Evolutionary conservation across 805 yeast genomes (phyloP).

Genomic region (Kluyveromyces aestuarii): DNA sequence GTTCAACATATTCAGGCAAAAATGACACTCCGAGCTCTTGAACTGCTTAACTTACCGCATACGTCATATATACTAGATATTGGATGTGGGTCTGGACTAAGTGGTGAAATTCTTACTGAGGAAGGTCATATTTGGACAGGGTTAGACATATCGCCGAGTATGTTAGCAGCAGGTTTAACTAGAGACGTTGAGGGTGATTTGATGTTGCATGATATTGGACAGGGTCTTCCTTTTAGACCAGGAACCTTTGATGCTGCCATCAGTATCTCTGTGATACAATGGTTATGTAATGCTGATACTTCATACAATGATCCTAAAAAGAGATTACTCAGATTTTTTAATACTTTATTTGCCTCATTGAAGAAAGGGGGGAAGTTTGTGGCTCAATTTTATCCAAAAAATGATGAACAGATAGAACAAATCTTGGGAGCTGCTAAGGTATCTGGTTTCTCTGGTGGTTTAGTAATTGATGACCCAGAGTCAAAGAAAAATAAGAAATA

Average conservation of each 20-base stretch:
- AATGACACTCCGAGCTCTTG: slow-evolving; percentile 92
- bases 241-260: slow-evolving; percentile 97
- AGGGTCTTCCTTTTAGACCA: slow-evolving; percentile 89
- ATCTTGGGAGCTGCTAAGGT: slow-evolving; percentile 81
- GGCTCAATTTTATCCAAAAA: slow-evolving; percentile 92
- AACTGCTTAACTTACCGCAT: slow-evolving; percentile 63
- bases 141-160: slow-evolving; percentile 90
- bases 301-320: slow-evolving; percentile 72
- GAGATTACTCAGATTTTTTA: slow-evolving; percentile 75
- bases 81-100: slow-evolving; percentile 95
- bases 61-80: slow-evolving; percentile 72
- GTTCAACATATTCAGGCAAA: slow-evolving; percentile 97
- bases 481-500: slow-evolving; percentile 85
- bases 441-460: slow-evolving; percentile 94
- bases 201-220: slow-evolving; percentile 85
- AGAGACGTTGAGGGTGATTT: slow-evolving; percentile 91
- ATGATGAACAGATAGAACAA: slow-evolving; percentile 73
- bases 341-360: slow-evolving; percentile 75
- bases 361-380: slow-evolving; percentile 95
- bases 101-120: slow-evolving; percentile 88
- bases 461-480: slow-evolving; percentile 89
- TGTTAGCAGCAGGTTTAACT: slow-evolving; percentile 91
- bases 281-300: slow-evolving; percentile 96
- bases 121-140: slow-evolving; percentile 96
- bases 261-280: slow-evolving; percentile 89